Conservation (phyloP, 208 protist genomes). For the Wallacemonas sp. region DNA sequence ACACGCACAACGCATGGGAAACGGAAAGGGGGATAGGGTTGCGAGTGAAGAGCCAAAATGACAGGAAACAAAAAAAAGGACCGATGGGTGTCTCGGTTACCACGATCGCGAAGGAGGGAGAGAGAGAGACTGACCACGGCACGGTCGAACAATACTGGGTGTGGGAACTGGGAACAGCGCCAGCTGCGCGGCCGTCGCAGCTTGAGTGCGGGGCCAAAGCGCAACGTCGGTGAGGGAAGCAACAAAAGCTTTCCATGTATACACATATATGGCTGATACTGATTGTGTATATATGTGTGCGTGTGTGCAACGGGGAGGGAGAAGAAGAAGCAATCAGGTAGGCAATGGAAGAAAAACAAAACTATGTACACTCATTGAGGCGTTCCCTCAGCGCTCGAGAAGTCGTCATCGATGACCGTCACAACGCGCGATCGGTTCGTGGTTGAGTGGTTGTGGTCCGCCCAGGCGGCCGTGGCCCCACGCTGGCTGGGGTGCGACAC, state of each 20-base stretch:
- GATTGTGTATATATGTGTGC: slow-evolving; percentile 10
- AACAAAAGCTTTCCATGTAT: too few species aligned
- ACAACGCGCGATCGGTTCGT: slow-evolving; percentile 1
- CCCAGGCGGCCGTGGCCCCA: neutral
- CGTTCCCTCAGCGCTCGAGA: neutral
- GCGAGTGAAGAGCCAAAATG: neutral
- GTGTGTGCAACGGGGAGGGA: neutral
- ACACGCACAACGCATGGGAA: neutral
- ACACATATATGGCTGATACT: too few species aligned
- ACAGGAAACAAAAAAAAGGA: neutral
- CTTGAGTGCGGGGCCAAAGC: too few species aligned
- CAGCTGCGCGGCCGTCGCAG: too few species aligned
- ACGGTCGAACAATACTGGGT: too few species aligned
- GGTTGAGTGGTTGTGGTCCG: slow-evolving; percentile 13
- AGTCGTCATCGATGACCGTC: slow-evolving; percentile 11
- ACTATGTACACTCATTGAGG: neutral
- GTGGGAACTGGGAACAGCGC: slow-evolving; percentile 4
- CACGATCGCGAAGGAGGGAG: neutral
- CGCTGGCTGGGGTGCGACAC: neutral
- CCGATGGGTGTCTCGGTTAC: neutral
- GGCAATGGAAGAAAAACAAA: too few species aligned
- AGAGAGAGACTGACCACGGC: slow-evolving; percentile 5
- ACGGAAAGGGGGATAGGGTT: neutral
- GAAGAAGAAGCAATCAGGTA: too few species aligned
- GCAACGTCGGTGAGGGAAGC: too few species aligned